Evolutionary conservation across 192 early-diverging fungal species (phyloP).

Genomic region (Thoreauomyces humboldtii): DNA sequence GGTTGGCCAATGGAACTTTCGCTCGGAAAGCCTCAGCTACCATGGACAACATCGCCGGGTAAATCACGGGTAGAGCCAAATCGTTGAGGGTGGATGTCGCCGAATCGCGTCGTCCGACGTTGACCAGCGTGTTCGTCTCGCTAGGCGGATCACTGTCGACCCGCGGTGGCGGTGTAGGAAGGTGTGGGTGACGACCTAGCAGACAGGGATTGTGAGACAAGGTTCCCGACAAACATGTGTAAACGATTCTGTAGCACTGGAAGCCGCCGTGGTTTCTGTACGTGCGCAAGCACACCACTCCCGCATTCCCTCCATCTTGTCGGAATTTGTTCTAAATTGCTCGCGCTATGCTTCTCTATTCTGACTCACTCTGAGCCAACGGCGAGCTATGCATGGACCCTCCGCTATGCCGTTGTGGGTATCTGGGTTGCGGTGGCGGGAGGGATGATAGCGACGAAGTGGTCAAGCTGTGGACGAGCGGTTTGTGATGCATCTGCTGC

Average conservation of each 20-base stretch:
- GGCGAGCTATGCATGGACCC: not conserved
- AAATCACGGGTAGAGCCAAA: conserved; percentile 16
- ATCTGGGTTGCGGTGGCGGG: not conserved
- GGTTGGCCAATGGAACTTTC: conserved; percentile 40
- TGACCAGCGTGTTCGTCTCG: not conserved
- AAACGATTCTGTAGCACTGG: no score
- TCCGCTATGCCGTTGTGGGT: not conserved
- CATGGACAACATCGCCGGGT: conserved; percentile 47
- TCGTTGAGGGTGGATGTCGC: not conserved
- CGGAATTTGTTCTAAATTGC: no score
- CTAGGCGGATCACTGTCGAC: conserved; percentile 9
- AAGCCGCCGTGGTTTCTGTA: no score
- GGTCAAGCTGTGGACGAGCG: not conserved
- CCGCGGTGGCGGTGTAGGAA: conserved; percentile 2
- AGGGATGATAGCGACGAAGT: not conserved
- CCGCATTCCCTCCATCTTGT: no score
- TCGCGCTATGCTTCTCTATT: no score
- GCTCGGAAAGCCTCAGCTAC: conserved; percentile 38
- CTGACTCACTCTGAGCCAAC: not conserved
- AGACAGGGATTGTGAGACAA: not conserved
- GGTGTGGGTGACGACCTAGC: not conserved
- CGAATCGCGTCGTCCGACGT: not conserved
- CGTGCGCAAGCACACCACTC: not conserved
- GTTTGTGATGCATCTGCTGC: not conserved
- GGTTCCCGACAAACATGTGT: not conserved